Base-by-base conservation (phyloP, 495 filamentous ascomycete species). In the Xylaria castorea region DNA sequence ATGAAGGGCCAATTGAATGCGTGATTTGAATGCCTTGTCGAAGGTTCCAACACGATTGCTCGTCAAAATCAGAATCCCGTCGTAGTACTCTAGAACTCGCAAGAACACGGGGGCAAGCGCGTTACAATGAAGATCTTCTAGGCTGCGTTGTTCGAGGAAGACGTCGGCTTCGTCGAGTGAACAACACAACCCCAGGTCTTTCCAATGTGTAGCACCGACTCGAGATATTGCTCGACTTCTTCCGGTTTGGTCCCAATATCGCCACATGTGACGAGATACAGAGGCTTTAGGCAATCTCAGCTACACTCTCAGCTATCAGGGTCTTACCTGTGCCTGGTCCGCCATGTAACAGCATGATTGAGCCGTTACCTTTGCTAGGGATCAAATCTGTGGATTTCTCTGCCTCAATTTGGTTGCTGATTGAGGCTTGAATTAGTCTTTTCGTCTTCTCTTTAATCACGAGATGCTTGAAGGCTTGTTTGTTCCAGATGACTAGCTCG, bases 81-180 rank as follows among this genome's bases (percentile, higher is more conserved):
- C 76, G 53, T 88, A 88, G 77, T 88, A 87, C 70, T 89, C 86
- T 0, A 89, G 76, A 62, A 83, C 80, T 30, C 86, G 81, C 27
- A 88, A 80, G 64, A 88, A 87, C n/a, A 86, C 77, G 67, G 85
- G 85, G 1, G 88, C 85, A 3, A 89, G 77, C 0, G 80, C 80
- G 71, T 89, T 89, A 9, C 85, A 77, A 12, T 81, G 67, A 9
- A 88, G 75, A 60, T 89, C 84, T 7, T 77, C 71, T 0, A 77
- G 55, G 3, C 55, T 76, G 3, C 87, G 81, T 51, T 83, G 76
- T 68, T 86, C 83, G 0, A 87, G 78, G 75, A 86, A 74, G 1
- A 78, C 75, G 46, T 78, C 75, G 18, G 75, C 73, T 70, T 75
- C 75, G n/a, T 77, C 75, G 0, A 78, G 60, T 1, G 3, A 22